phyloP scores from a whole-genome alignment of 257 asterid genomes.

The Thymus mandschuricus region DNA sequence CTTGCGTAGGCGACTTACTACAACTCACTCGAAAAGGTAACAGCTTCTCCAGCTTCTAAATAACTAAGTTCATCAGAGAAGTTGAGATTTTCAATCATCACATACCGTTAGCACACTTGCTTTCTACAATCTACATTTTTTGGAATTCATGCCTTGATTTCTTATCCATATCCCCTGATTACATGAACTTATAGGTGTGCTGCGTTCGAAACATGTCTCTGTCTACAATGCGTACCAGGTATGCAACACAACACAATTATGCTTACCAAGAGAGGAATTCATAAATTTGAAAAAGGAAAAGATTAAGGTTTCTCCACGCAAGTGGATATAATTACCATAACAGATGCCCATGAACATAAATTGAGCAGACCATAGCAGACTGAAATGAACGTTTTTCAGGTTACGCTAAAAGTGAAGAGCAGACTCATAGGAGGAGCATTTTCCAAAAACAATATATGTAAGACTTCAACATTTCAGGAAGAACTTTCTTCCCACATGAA shows the following conservation, averaged over 20 bases:
- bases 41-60: neutral
- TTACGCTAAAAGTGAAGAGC: constrained; percentile 69
- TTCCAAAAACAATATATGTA: constrained; percentile 75
- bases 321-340: neutral
- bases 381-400: constrained; percentile 44
- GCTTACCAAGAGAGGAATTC: neutral
- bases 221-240: constrained; percentile 73
- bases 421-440: constrained; percentile 83
- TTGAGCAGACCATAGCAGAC: constrained; percentile 21
- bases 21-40: constrained; percentile 78
- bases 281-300: neutral
- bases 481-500: neutral
- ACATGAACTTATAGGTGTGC: constrained; percentile 49
- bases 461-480: constrained; percentile 34
- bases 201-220: constrained; percentile 67
- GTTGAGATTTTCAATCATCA: neutral
- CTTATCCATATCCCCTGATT: neutral
- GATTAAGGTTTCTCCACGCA: neutral
- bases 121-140: neutral
- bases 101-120: neutral
- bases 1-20: constrained; percentile 74
- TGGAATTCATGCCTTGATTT: neutral
- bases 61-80: neutral
- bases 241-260: neutral
- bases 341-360: neutral